Base-by-base conservation (phyloP, 495 filamentous ascomycete genomes). In the Neurospora sp. region DNA sequence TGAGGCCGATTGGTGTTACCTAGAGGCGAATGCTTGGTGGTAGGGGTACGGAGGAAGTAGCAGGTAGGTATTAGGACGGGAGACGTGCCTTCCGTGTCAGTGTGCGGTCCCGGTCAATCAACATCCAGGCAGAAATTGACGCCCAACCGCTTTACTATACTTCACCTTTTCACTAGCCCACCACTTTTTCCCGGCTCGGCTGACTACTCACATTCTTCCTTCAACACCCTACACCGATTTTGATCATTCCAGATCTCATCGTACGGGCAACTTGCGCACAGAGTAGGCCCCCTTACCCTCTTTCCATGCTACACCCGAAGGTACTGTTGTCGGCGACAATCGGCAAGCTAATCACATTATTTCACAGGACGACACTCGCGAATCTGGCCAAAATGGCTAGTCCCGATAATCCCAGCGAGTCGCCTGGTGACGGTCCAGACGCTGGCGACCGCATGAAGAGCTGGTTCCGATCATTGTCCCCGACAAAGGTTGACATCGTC, bases 401-500 rank as follows among this genome's bases (percentile, higher is more conserved):
- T 35, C 23, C 27, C 14, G 54, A 31, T 35, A 3, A 66, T 18
- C 7, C 27, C 27, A 66, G 12, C 54, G 54, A 66, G 31, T 27
- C 14, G 14, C 54, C 54, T 66, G 23, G 27, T 16, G 6, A 27
- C 6, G 14, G 6, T 3, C 7, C 54, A 31, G 54, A 31, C 54
- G 12, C 27, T 18, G 27, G 14, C 27, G 54, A 35, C 6, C 27
- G 3, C 12, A 12, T 66, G 54, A 66, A 66, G 54, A 66, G 31
- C 54, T 66, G 54, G 54, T 27, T 66, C 54, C 54, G 7, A 35
- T 66, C 27, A 2, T 35, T 66, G 31, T 27, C 54, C 14, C 75
- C 83, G n/a, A 73, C 78, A 40, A 81, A 72, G 31, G 76, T 92
- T 40, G 90, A 92, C 77, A 83, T 92, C 2, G 85, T 92, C 4